Percentiles rank a stretch among this genome's conserved stretches.
Evolutionary conservation across 257 asterid species (phyloP).

Genomic region (Ilex aquifolium): DNA sequence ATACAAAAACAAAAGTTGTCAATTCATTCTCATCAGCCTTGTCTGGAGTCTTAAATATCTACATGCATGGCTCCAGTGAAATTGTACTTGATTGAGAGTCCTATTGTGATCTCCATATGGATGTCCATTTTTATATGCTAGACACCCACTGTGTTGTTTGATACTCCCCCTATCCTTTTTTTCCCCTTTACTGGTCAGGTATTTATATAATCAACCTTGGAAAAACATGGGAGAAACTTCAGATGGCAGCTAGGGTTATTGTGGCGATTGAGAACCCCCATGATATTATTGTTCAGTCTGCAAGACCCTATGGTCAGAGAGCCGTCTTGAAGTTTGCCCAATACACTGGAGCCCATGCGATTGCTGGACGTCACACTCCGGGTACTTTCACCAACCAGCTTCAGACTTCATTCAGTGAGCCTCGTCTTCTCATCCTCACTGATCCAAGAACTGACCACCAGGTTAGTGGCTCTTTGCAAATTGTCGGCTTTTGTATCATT

Average conservation of each 20-base stretch:
- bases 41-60: too few relatives aligned
- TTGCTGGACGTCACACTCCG: slow-evolving; percentile 39
- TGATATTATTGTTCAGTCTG: slow-evolving; percentile 41
- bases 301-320: slow-evolving; percentile 41
- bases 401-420: slow-evolving; percentile 37
- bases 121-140: too few relatives aligned
- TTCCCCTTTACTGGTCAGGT: slow-evolving; percentile 10
- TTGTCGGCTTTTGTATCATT: too few relatives aligned
- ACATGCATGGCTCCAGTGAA: too few relatives aligned
- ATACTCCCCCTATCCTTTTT: background rate
- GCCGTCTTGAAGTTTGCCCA: slow-evolving; percentile 45
- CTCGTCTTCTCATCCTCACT: slow-evolving; percentile 36
- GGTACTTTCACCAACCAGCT: slow-evolving; percentile 39
- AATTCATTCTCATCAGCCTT: too few relatives aligned
- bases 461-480: slow-evolving; percentile 6
- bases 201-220: slow-evolving; percentile 31
- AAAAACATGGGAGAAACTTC: slow-evolving; percentile 39
- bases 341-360: slow-evolving; percentile 26
- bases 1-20: too few relatives aligned
- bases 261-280: slow-evolving; percentile 39
- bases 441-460: slow-evolving; percentile 42
- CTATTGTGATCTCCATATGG: too few relatives aligned
- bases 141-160: background rate
- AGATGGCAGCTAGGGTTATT: slow-evolving; percentile 37
- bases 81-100: too few relatives aligned